Base-by-base conservation (phyloP, 2,329 filamentous ascomycete genomes). In the Sporothrix globosa region DNA sequence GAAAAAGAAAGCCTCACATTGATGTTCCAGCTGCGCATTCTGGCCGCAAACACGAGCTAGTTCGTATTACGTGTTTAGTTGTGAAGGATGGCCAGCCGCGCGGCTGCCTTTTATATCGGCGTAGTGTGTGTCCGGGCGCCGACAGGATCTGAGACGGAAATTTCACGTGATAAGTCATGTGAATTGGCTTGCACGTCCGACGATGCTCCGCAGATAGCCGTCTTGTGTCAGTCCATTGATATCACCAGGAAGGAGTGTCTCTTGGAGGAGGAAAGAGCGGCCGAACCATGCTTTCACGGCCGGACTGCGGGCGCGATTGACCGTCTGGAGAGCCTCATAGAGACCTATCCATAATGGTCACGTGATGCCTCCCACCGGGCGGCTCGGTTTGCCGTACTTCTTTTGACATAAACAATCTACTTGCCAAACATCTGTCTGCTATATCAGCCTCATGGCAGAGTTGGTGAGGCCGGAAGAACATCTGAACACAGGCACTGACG, bases 71-170 rank as follows among this genome's bases (percentile, higher is more conserved):
- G 5, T 24, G n/a, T 44, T 44, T 11, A 30, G n/a, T 4, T 61
- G 11, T 7, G 21, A 63, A 46, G 39, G 58, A 27, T 27, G 11
- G 46, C 3, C 39, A 19, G 58, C 58, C 58, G 41, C 58, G 39
- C 11, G 39, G 39, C 39, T 27, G 13, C 17, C 21, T 4, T 27
- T 5, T 5, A 17, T 30, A 39, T 63, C 58, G 58, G 58, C 41
- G 39, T 46, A 27, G 39, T 10, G 34, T 44, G 58, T 63, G 58
- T 63, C 58, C 58, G 58, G 39, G 58, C 58, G 13, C 58, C 58
- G 58, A 63, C 44, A 11, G 5, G 44, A 11, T 14, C 13, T 3
- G 34, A 10, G 17, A 21, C 17, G 21, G 21, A 4, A 61, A 1
- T 7, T 17, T 1, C 58, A 63, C 58, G 58, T 63, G 58, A 63